These are phyloP conservation scores for Kwoniella sp. DNA, from an alignment of 768 basidiomycete genomes.

Conservation along the genomic window DNA sequence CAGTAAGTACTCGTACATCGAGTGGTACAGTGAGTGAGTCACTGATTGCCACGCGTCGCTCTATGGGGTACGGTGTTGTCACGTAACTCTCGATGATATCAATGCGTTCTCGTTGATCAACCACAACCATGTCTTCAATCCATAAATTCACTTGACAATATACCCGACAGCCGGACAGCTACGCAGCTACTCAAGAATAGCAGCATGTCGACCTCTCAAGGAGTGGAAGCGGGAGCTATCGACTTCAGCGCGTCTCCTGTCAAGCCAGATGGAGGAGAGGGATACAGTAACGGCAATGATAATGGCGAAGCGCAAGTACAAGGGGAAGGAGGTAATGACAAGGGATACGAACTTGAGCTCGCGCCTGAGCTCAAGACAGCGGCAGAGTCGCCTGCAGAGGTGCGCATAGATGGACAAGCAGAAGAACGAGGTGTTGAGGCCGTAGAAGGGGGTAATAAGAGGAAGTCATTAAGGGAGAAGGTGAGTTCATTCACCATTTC, in stretches of 20 bases:
- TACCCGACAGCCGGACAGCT: neutral
- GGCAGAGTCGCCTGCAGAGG: neutral
- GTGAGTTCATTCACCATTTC: neutral
- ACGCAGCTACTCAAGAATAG: neutral
- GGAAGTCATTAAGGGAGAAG: constrained; percentile 5
- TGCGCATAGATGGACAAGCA: neutral
- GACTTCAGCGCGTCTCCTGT: neutral
- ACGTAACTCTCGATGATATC: neutral
- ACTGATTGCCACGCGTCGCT: neutral
- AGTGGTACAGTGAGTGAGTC: neutral
- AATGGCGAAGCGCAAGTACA: neutral
- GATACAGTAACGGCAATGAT: too few relatives aligned
- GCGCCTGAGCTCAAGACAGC: neutral
- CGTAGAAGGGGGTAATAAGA: neutral
- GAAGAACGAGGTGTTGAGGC: neutral
- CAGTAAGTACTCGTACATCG: too few relatives aligned
- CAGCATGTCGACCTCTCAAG: neutral
- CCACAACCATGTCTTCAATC: too few relatives aligned
- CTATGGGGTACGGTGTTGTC: too few relatives aligned
- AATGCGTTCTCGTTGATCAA: neutral
- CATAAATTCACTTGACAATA: too few relatives aligned
- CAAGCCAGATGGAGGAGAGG: neutral
- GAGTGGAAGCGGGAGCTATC: neutral
- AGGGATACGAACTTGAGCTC: neutral
- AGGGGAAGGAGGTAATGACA: neutral